Evolutionary conservation across 371 early-diverging fungal species (phyloP), one percentile per base, ranked within the genome.

Genomic region (Nematocida homosporus): DNA sequence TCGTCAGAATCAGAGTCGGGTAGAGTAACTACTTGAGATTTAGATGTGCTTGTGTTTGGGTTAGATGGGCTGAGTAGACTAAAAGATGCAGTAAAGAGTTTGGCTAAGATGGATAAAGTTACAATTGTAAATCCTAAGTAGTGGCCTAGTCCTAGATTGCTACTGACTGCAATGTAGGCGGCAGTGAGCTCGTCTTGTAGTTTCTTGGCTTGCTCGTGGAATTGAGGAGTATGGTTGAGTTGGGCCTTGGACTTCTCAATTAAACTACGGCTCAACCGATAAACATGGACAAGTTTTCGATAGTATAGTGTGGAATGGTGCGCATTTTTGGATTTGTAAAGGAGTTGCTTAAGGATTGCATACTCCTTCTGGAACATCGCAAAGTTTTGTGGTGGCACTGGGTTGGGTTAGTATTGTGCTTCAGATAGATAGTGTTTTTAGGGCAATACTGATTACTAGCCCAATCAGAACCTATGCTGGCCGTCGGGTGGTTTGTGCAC

Each of bases 271-370:
- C 41, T 16, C 18, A 59, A 34, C 25, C 69, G 25, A 5, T 57
- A 10, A 32, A 67, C 67, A 34, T 56, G 69, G 65, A 56, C 57
- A 35, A 42, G 18, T 29, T 59, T 61, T 53, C 48, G 50, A 55
- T 57, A 72, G 44, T 59, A 57, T 1, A 72, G 47, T 20, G 75
- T 59, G 51, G 44, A 37, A 18, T 55, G 6, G 52, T 59, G 50
- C 6, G 60, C 50, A 50, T 72, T 72, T 34, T 61, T 72, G 2
- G 50, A 16, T 32, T 72, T 72, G 34, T 72, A 72, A 3, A 72
- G 42, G 5, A 72, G 23, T 34, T 47, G 60, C 25, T 61, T 20
- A 18, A 72, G 60, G 1, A 32, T 47, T 6, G 6, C 13, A 35
- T 13, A 27, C 40, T 57, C 59, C 37, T 57, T 29, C 20, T 13